Base-by-base conservation (phyloP, 2,329 filamentous ascomycete genomes). In the Claviceps capensis region DNA sequence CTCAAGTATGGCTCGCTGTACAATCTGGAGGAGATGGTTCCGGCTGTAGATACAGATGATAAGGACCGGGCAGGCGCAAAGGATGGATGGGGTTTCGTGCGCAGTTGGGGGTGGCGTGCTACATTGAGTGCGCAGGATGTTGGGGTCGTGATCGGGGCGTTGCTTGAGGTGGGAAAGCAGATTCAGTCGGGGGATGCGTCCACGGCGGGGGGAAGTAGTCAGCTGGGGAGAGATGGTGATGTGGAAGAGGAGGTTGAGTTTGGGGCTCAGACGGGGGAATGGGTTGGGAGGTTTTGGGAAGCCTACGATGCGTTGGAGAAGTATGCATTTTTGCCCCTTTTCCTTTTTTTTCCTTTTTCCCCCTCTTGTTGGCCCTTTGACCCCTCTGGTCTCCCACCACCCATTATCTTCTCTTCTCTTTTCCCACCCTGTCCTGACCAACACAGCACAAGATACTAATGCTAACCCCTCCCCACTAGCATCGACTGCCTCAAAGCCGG, bases 21-120 rank as follows among this genome's bases (percentile, higher is more conserved):
- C 67, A 93, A 94, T 30, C 77, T 98, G 1, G 90, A 97, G 57
- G 93, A 91, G 49, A 82, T 98, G 62, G 89, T 98, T 0, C 91
- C 91, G 1, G 81, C 84, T 4, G 78, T 83, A 11, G 83, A 85
- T 54, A 82, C 83, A 5, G 83, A 86, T 57, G 82, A 81, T 4
- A 78, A 78, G 59, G 81, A 85, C 57, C 79, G 81, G 50, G 83
- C 76, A 17, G 82, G 84, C 22, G 80, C 82, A 47, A 91, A 91
- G 63, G 89, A 95, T 65, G 90, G 89, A 11, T 97, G 91, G 91
- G 91, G 93, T 0, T 98, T 97, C 63, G 91, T 97, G 17, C 80
- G 90, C 53, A 95, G 88, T 64, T 98, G 93, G 93, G 93, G 93
- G 11, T 98, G 90, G 90, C 86, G 90, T 64, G 91, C 90, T 1